A percentile compares a stretch with the other conserved stretches of the same genome.
These are phyloP conservation scores for Coemansia furcata DNA, from an alignment of 192 early-diverging fungal species.

Conservation along the genomic window DNA sequence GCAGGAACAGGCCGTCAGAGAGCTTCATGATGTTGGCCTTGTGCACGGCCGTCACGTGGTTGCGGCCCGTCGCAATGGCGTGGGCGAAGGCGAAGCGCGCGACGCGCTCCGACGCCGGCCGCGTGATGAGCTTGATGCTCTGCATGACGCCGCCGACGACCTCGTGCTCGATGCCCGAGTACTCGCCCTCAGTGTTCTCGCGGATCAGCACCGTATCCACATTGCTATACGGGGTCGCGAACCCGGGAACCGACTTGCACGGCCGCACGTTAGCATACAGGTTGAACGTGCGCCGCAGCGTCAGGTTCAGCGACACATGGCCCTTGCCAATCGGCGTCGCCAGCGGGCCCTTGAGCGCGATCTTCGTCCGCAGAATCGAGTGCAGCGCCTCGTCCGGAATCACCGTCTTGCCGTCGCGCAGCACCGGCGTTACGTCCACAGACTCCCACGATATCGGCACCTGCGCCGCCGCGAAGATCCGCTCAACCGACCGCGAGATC, in stretches of 20 bases:
- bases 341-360: constrained; percentile 96
- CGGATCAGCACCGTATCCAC: constrained; percentile 98
- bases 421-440: constrained; percentile 88
- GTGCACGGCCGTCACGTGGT: constrained; percentile 95
- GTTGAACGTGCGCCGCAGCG: constrained; percentile 91
- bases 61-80: constrained; percentile 83
- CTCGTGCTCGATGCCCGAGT: constrained; percentile 97
- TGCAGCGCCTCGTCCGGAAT: constrained; percentile 89
- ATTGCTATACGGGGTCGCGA: constrained; percentile 93
- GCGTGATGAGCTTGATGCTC: constrained; percentile 99
- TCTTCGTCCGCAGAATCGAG: constrained; percentile 93
- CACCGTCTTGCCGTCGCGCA: constrained; percentile 88
- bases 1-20: constrained; percentile 96
- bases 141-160: constrained; percentile 97
- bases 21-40: constrained; percentile 98
- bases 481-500: constrained; percentile 88
- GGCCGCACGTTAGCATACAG: constrained; percentile 98
- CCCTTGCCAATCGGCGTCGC: constrained; percentile 99
- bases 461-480: constrained; percentile 88
- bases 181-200: constrained; percentile 99
- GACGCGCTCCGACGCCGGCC: constrained; percentile 87
- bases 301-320: constrained; percentile 93
- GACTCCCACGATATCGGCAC: constrained; percentile 97
- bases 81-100: constrained; percentile 95
- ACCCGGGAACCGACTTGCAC: constrained; percentile 95